A percentile compares a stretch with the other conserved stretches of the same genome.
phyloP scores from a whole-genome alignment of 371 early-diverging fungal genomes.

The Paraphysoderma sedebokerense region DNA sequence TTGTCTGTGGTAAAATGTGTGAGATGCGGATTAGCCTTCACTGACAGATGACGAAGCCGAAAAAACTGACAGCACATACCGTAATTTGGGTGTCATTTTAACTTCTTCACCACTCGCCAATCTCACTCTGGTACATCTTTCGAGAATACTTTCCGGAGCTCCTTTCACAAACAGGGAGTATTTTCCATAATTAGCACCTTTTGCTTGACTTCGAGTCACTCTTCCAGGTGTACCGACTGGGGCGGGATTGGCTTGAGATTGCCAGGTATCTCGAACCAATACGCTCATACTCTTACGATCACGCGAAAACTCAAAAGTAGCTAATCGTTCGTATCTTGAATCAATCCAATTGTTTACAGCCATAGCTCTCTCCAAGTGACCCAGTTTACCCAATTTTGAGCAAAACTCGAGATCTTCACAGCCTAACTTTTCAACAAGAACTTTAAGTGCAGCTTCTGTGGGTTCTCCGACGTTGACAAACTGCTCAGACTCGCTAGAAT shows the following conservation, averaged over 20 bases:
- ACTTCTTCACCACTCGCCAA: slow-evolving; percentile 22
- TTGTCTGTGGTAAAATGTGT: too few species aligned
- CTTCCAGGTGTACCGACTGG: slow-evolving; percentile 7
- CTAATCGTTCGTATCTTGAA: slow-evolving; percentile 24
- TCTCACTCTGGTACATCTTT: slow-evolving; percentile 58
- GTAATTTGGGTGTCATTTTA: slow-evolving; percentile 48
- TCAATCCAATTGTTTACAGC: slow-evolving; percentile 33
- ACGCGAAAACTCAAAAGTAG: slow-evolving; percentile 84
- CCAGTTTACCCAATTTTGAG: slow-evolving; percentile 20
- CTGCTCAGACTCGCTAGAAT: slow-evolving; percentile 37
- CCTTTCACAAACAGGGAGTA: slow-evolving; percentile 67
- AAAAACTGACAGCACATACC: too few species aligned
- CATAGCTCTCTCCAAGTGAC: slow-evolving; percentile 33
- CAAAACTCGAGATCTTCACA: slow-evolving; percentile 50
- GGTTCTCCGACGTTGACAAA: slow-evolving; percentile 83
- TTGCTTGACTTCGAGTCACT: slow-evolving; percentile 3
- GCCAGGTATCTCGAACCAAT: slow-evolving; percentile 24
- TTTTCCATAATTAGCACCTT: background rate
- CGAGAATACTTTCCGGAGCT: slow-evolving; percentile 84
- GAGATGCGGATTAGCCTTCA: too few species aligned
- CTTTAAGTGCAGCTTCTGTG: slow-evolving; percentile 94
- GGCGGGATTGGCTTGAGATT: slow-evolving; percentile 8
- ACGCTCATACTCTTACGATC: slow-evolving; percentile 96
- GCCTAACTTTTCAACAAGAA: slow-evolving; percentile 82
- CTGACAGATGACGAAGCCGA: too few species aligned